Percentiles rank a stretch among this genome's conserved stretches.
phyloP scores from a whole-genome alignment of 2,329 filamentous ascomycete genomes.

The Pseudocercospora ulei region DNA sequence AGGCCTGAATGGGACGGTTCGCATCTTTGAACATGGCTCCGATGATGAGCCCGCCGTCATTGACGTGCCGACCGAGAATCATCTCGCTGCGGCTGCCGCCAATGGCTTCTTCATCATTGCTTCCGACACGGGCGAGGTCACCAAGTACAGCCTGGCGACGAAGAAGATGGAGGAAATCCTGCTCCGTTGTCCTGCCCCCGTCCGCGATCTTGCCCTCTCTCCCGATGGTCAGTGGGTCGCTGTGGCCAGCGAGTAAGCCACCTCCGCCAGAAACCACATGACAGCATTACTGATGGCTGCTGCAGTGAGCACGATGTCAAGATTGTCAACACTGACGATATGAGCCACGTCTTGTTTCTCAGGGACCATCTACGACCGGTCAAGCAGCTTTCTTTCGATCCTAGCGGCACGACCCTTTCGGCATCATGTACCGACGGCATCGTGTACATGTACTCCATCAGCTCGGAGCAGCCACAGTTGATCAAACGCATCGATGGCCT shows the following conservation, averaged over 20 bases:
- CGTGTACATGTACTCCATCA: conserved; percentile 80
- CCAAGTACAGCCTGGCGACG: conserved; percentile 71
- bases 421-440: conserved; percentile 82
- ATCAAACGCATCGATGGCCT: conserved; percentile 77
- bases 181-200: conserved; percentile 70
- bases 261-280: background rate
- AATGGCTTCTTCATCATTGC: conserved; percentile 80
- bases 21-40: conserved; percentile 81
- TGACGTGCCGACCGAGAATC: conserved; percentile 81
- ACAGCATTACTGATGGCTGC: conserved; percentile 19
- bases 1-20: conserved; percentile 85
- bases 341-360: conserved; percentile 63
- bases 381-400: conserved; percentile 86
- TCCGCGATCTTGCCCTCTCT: conserved; percentile 76
- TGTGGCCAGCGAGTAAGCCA: conserved; percentile 81
- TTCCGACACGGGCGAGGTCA: conserved; percentile 92
- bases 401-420: conserved; percentile 62
- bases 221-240: conserved; percentile 78
- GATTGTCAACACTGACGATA: conserved; percentile 72
- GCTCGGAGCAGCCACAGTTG: conserved; percentile 66
- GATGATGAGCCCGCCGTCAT: conserved; percentile 88
- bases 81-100: conserved; percentile 65
- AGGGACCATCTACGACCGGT: conserved; percentile 69
- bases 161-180: conserved; percentile 71
- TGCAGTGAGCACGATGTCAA: conserved; percentile 73